Conservation (phyloP, 768 basidiomycete genomes). For the Mrakia frigida region DNA sequence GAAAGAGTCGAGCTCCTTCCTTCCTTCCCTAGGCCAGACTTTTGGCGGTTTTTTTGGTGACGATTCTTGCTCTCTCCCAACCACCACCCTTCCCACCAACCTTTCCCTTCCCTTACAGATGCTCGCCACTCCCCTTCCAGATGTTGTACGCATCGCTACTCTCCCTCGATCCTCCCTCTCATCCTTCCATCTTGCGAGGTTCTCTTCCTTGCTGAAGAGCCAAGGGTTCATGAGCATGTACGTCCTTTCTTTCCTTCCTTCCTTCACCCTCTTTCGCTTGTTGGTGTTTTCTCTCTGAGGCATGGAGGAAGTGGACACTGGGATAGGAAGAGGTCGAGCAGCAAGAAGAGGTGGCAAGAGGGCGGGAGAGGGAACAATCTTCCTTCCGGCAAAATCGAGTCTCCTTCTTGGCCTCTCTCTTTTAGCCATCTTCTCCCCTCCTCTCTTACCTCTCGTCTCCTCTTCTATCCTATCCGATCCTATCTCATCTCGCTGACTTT, state of each 20-base stretch:
- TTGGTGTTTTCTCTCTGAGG: not conserved
- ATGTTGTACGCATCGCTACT: not conserved
- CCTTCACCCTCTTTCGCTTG: not conserved
- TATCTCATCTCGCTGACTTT: not conserved
- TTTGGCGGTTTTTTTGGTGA: too few species aligned
- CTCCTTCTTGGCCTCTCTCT: not conserved
- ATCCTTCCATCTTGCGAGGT: not conserved
- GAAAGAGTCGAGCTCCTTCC: not conserved
- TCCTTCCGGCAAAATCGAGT: not conserved
- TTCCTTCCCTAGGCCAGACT: not conserved
- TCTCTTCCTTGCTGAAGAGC: not conserved
- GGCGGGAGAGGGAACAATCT: not conserved
- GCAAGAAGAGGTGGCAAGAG: not conserved
- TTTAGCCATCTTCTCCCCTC: not conserved
- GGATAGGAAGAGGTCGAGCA: not conserved
- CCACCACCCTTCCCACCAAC: not conserved
- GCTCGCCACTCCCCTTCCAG: not conserved
- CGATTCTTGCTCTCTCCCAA: too few species aligned
- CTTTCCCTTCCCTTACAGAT: not conserved
- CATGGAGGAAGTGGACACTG: not conserved
- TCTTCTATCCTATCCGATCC: not conserved
- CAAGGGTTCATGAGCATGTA: not conserved
- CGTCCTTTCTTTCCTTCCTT: not conserved
- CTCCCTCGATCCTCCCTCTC: not conserved
- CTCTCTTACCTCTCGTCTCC: not conserved